phyloP scores from a whole-genome alignment of 306 rosid genomes.

The Albizia julibrissin region DNA sequence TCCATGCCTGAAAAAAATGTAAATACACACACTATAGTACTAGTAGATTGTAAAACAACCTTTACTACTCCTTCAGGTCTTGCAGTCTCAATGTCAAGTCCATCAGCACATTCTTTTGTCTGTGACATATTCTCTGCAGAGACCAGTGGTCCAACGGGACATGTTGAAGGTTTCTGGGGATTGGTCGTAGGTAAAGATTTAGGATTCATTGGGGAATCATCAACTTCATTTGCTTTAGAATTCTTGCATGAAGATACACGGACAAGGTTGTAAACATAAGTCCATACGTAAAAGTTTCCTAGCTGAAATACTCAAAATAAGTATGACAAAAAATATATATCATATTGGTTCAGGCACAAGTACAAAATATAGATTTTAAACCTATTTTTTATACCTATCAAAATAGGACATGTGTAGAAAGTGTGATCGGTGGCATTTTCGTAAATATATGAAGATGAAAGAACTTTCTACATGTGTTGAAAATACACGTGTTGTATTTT shows the following conservation, averaged over 20 bases:
- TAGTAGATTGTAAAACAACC: neutral
- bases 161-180: neutral
- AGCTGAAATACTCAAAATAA: conserved; percentile 27
- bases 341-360: too few relatives aligned
- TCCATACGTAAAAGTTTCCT: conserved; percentile 37
- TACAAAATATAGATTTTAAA: too few relatives aligned
- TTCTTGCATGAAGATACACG: conserved; percentile 33
- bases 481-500: too few relatives aligned
- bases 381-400: too few relatives aligned
- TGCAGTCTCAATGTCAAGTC: conserved; percentile 9
- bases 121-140: neutral
- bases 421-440: too few relatives aligned
- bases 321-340: neutral
- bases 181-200: conserved; percentile 19
- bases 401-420: too few relatives aligned
- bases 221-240: conserved; percentile 13
- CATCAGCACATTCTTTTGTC: neutral
- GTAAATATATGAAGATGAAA: too few relatives aligned
- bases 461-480: too few relatives aligned
- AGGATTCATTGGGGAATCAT: conserved; percentile 4
- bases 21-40: too few relatives aligned
- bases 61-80: conserved; percentile 15
- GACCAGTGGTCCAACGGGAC: neutral
- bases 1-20: too few relatives aligned
- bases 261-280: conserved; percentile 41